These are phyloP conservation scores for Aspergillus biplanus DNA, from an alignment of 495 filamentous ascomycete genomes.

Conservation along the genomic window DNA sequence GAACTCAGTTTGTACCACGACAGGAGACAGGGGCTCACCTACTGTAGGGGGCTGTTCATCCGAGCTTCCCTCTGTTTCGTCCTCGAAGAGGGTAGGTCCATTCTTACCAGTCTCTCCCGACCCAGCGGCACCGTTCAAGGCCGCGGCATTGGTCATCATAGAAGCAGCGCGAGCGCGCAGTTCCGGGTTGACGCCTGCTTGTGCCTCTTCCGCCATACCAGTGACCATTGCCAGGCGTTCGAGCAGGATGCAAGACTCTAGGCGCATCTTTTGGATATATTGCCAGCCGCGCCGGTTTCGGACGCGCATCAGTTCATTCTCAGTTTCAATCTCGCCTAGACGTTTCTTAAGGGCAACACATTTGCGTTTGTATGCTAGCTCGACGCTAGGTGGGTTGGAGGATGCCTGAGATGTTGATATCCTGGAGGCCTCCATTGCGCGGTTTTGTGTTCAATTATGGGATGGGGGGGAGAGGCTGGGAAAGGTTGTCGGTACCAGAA, in stretches of 20 bases:
- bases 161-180: constrained; percentile 40
- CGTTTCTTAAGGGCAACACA: constrained; percentile 93
- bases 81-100: constrained; percentile 38
- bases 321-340: constrained; percentile 84
- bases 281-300: constrained; percentile 81
- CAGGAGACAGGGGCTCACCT: constrained; percentile 21
- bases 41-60: constrained; percentile 54
- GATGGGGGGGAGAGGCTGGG: neutral
- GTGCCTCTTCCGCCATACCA: constrained; percentile 63
- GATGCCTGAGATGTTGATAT: constrained; percentile 32
- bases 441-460: neutral
- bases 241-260: constrained; percentile 88
- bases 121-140: constrained; percentile 29
- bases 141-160: constrained; percentile 36
- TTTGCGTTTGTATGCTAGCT: constrained; percentile 95
- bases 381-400: constrained; percentile 79
- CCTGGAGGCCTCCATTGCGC: constrained; percentile 24
- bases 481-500: neutral
- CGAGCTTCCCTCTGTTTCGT: constrained; percentile 54
- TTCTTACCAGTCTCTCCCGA: constrained; percentile 28
- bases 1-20: neutral
- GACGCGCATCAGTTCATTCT: constrained; percentile 77
- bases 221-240: constrained; percentile 86
- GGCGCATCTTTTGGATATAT: constrained; percentile 85
- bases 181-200: constrained; percentile 40